Evolutionary conservation across 495 filamentous ascomycete genomes (phyloP).

Genomic region (Bombardia bombarda): DNA sequence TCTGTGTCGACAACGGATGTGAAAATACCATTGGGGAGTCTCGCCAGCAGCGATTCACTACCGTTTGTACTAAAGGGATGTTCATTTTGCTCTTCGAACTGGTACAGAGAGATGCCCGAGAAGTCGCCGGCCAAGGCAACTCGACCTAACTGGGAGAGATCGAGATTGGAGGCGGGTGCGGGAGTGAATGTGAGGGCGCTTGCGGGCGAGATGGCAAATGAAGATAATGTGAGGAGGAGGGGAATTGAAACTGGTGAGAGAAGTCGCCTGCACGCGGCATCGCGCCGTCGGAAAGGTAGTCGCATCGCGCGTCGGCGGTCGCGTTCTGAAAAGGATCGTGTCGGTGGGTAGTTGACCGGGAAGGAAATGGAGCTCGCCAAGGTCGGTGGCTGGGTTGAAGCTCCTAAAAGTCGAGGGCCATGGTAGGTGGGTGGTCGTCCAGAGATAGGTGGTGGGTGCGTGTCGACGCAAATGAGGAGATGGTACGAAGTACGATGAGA

Average conservation of each 20-base stretch:
- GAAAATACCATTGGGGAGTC: conserved; percentile 81
- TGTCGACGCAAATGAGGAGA: conserved; percentile 9
- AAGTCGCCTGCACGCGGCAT: conserved; percentile 22
- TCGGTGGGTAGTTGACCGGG: conserved; percentile 11
- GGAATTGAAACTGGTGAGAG: conserved; percentile 14
- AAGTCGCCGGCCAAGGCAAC: conserved; percentile 89
- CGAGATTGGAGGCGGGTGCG: conserved; percentile 67
- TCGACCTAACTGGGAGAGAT: conserved; percentile 71
- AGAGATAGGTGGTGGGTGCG: background rate
- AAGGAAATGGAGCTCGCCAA: conserved; percentile 13
- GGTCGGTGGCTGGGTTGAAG: conserved; percentile 10
- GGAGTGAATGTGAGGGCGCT: conserved; percentile 62
- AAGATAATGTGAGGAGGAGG: conserved; percentile 30
- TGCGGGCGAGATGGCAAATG: conserved; percentile 35
- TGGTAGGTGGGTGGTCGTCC: conserved; percentile 8
- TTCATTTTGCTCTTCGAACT: conserved; percentile 73
- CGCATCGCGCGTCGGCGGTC: conserved; percentile 28
- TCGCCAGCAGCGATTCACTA: conserved; percentile 70
- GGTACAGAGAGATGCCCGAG: conserved; percentile 80
- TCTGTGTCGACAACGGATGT: conserved; percentile 65
- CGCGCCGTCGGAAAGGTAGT: conserved; percentile 25
- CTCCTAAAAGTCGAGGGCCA: conserved; percentile 15
- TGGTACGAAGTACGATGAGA: conserved; percentile 6
- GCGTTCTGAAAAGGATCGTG: background rate
- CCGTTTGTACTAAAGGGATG: conserved; percentile 59